phyloP scores from a whole-genome alignment of 2,329 filamentous ascomycete genomes.

The Penicillium brevicompactum region DNA sequence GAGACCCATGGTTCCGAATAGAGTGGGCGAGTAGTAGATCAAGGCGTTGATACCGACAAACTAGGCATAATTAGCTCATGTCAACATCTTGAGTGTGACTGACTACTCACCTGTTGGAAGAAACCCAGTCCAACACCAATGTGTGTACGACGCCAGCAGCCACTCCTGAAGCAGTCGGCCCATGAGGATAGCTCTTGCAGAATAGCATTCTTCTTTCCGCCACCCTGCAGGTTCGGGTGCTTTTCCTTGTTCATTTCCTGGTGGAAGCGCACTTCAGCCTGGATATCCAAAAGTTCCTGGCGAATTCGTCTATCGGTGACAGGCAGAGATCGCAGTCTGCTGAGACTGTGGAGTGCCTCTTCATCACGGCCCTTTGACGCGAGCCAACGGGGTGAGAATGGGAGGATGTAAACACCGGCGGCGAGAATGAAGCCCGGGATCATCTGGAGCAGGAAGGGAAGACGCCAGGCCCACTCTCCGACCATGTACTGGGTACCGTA shows the following conservation, averaged over 20 bases:
- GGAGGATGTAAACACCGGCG: constrained; percentile 47
- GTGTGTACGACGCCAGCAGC: constrained; percentile 54
- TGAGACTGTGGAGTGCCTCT: constrained; percentile 52
- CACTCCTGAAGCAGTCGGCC: constrained; percentile 53
- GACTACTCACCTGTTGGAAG: constrained; percentile 53
- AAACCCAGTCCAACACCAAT: constrained; percentile 58
- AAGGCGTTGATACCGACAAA: constrained; percentile 59
- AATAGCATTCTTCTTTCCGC: constrained; percentile 37
- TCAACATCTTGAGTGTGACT: neutral
- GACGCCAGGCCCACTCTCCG: constrained; percentile 50
- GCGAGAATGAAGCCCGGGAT: constrained; percentile 42
- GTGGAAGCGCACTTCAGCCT: constrained; percentile 57
- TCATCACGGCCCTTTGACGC: constrained; percentile 50
- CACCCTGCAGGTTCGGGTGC: constrained; percentile 41
- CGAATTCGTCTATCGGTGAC: constrained; percentile 52
- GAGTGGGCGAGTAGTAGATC: constrained; percentile 62
- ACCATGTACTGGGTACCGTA: constrained; percentile 48
- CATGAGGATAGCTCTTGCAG: constrained; percentile 54
- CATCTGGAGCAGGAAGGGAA: constrained; percentile 54
- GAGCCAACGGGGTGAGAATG: constrained; percentile 60
- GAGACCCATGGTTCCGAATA: constrained; percentile 56
- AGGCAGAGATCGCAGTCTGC: constrained; percentile 53
- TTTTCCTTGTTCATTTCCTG: constrained; percentile 45
- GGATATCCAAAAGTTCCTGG: constrained; percentile 54
- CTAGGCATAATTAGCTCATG: constrained; percentile 20